Evolutionary conservation across 331 rosid genomes (phyloP).

Genomic region (Ulmus americana): DNA sequence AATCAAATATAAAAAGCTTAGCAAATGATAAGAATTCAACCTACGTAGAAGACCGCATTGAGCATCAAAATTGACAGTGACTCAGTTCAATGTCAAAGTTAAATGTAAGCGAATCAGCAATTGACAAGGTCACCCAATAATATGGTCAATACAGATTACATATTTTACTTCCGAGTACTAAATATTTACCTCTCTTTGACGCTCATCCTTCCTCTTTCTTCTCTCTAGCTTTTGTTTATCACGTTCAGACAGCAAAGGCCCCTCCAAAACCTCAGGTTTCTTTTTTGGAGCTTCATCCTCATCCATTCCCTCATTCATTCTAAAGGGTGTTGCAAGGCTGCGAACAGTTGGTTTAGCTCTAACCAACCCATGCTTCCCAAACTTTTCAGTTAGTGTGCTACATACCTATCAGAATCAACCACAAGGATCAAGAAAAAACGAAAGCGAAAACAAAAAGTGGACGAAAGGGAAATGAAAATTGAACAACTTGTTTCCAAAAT

Average conservation of each 20-base stretch:
- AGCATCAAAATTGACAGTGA: constrained; percentile 7
- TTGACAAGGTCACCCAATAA: constrained; percentile 3
- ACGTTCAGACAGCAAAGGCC: constrained; percentile 81
- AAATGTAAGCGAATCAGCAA: background rate
- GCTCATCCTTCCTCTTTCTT: constrained; percentile 85
- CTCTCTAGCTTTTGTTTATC: constrained; percentile 68
- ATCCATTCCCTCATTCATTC: constrained; percentile 91
- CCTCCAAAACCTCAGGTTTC: constrained; percentile 77
- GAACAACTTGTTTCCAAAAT: background rate
- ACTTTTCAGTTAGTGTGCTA: constrained; percentile 60
- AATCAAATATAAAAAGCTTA: background rate
- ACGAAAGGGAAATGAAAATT: background rate
- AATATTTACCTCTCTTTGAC: constrained; percentile 79
- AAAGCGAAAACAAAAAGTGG: background rate
- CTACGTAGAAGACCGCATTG: background rate
- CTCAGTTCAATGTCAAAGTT: constrained; percentile 1
- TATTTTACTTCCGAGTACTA: background rate
- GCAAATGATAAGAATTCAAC: constrained; percentile 12
- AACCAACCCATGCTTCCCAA: constrained; percentile 86
- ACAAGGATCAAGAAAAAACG: constrained; percentile 1
- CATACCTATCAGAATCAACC: constrained; percentile 49
- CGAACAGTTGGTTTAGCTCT: constrained; percentile 69
- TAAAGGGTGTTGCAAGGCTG: constrained; percentile 75
- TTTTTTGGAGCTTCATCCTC: constrained; percentile 67
- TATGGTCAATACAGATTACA: background rate